Base-by-base conservation (phyloP, 1,139 yeast genomes). In the Sugiyamaella xylanicola region DNA sequence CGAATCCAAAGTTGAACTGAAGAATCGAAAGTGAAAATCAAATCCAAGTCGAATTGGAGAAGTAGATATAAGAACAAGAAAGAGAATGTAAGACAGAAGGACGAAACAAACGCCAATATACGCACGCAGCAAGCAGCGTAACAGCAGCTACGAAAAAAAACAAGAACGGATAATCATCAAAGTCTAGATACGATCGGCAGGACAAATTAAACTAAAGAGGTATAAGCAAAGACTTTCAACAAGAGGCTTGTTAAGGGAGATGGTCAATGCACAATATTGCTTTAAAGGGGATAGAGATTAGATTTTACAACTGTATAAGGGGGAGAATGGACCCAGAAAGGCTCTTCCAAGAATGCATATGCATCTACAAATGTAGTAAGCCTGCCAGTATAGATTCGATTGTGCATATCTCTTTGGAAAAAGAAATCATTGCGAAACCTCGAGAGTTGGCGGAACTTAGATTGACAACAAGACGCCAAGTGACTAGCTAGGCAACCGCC, bases 111-210 rank as follows among this genome's bases (percentile, higher is more conserved):
- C 11, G 32, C 32, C n/a, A n/a, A n/a, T n/a, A n/a, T 7, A 25
- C 11, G 4, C 21, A 25, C 19, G 47, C 47, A 43, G 47, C 47
- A 43, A 41, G 32, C 45, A n/a, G 32, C 13, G 32, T 21, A 8
- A 25, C 37, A 8, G 15, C 4, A 32, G 4, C 21, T 32, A 27
- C 27, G 15, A 42, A 27, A 43, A 43, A 43, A 22, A 43, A 22
- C 47, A 43, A 43, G 47, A 21, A 43, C 47, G 47, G 47, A 43
- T 27, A 25, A 43, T 43, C 47, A 43, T 15, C 22, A 25, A 43
- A 29, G 27, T 22, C 4, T 11, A 25, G 21, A 43, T 29, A 43
- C 11, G 47, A 43, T 43, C 47, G 47, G 4, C 47, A 9, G 37
- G 37, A 32, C 13, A n/a, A n/a, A 32, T 32, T 15, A 22, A 15